A percentile compares a stretch with the other conserved stretches of the same genome.
Evolutionary conservation across 805 yeast species (phyloP).

Genomic region (Cephaloascus fragrans): DNA sequence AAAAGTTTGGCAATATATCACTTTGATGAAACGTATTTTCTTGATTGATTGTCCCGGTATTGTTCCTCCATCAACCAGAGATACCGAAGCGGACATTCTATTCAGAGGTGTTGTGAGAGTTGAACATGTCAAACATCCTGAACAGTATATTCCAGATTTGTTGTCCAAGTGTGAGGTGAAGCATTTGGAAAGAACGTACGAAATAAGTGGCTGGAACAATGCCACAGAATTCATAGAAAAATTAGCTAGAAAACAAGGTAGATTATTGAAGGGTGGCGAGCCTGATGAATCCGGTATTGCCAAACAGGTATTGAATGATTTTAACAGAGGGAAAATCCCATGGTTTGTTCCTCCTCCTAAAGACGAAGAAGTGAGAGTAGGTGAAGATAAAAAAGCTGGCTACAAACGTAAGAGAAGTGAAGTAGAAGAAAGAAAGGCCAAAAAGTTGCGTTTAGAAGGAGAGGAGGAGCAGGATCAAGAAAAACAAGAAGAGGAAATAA

Average conservation of each 20-base stretch:
- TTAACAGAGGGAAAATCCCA: conserved; percentile 95
- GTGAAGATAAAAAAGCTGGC: conserved; percentile 45
- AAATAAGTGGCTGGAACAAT: conserved; percentile 80
- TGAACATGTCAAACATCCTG: conserved; percentile 94
- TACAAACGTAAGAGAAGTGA: conserved; percentile 45
- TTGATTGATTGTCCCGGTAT: conserved; percentile 98
- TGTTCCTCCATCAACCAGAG: conserved; percentile 90
- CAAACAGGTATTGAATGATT: conserved; percentile 83
- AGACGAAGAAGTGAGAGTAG: conserved; percentile 47
- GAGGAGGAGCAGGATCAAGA: conserved; percentile 14
- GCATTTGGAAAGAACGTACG: conserved; percentile 93
- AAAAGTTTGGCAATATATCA: conserved; percentile 97
- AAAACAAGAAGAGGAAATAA: conserved; percentile 9
- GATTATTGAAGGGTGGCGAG: conserved; percentile 93
- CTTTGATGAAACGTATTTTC: conserved; percentile 91
- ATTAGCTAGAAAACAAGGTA: conserved; percentile 87
- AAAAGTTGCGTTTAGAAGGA: conserved; percentile 12
- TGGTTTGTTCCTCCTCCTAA: conserved; percentile 96
- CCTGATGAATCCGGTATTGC: conserved; percentile 94
- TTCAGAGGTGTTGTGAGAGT: conserved; percentile 98
- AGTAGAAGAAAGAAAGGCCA: conserved; percentile 21
- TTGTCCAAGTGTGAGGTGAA: conserved; percentile 76
- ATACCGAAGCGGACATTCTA: conserved; percentile 82
- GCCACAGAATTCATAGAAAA: conserved; percentile 79
- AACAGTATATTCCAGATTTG: conserved; percentile 86